Base-by-base conservation (phyloP, 352 stramenopile genomes). In the Phytophthora niederhauseri region DNA sequence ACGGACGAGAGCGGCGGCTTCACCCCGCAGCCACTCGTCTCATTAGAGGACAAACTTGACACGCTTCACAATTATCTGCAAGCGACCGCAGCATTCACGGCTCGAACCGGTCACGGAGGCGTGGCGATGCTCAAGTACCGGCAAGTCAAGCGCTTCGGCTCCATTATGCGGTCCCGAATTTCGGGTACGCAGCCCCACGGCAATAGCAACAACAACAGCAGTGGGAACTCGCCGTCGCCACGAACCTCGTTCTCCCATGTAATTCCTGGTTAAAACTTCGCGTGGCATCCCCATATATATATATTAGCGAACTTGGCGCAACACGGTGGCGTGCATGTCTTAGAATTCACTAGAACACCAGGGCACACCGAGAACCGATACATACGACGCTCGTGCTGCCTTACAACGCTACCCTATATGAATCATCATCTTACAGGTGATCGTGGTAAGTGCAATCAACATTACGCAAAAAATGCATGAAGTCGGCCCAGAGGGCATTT, bases 11-110 rank as follows among this genome's bases (percentile, higher is more conserved):
- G 68, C 8, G 76, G 66, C 0, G 85, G 81, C 2, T 90, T 90
- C 48, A 90, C 80, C 8, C 75, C 76, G 2, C 72, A 75, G 7
- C 66, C 78, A 6, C 61, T 74, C 0, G 58, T 83, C 12, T 77
- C 74, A 2, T 58, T 94, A 9, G 84, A 89, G 3, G 73, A 89
- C 43, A 94, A 94, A 53, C 65, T 94, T 11, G 65, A 76, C 26
- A 80, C 84, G 6, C 79, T 94, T 15, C 78, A 90, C 31, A 82
- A 90, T 15, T 91, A 91, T 66, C 68, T 93, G 7, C 57, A 82
- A 38, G 68, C 75, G 0, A 70, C 71, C 30, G 57, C 68, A 26
- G 57, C 26, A 15, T 58, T 61, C 66, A 68, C 53, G 26, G 45
- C 61, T 15, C 30, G 57, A 36, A 48, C 48, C 0, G 50, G 57